A percentile compares a stretch with the other conserved stretches of the same genome.
Evolutionary conservation across 2,329 filamentous ascomycete species (phyloP).

Genomic region (Ascochyta pisi): DNA sequence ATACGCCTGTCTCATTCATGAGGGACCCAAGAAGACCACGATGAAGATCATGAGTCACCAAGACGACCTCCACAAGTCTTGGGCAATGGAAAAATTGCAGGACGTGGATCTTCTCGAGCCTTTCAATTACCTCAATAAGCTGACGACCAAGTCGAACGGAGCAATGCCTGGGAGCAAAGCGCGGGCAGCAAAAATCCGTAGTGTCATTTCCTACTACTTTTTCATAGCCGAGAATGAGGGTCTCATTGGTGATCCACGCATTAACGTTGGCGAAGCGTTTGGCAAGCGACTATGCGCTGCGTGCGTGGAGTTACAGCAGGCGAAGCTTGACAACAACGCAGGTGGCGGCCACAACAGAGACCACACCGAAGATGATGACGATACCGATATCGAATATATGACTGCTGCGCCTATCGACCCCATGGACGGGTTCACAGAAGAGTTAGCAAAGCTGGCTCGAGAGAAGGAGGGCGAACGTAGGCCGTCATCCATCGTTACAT

Average conservation of each 20-base stretch:
- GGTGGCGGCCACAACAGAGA: too few relatives aligned
- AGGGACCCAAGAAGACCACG: not conserved
- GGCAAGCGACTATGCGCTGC: slow-evolving; percentile 3
- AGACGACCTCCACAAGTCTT: not conserved
- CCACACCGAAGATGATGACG: not conserved
- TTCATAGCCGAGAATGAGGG: slow-evolving; percentile 22
- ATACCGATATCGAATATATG: not conserved
- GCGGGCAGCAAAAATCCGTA: slow-evolving; percentile 12
- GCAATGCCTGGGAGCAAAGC: not conserved
- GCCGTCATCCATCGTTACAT: not conserved
- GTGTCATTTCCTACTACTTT: slow-evolving; percentile 20
- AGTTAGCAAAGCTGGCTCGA: not conserved
- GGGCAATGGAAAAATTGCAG: not conserved
- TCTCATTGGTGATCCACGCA: slow-evolving; percentile 3
- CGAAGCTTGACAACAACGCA: not conserved
- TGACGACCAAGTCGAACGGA: not conserved
- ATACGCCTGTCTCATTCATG: slow-evolving; percentile 3
- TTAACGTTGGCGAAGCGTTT: not conserved
- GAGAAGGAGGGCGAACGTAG: not conserved
- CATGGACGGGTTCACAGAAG: not conserved
- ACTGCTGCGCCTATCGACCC: not conserved
- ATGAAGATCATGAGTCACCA: slow-evolving; percentile 5
- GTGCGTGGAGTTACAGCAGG: slow-evolving; percentile 2
- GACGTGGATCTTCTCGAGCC: not conserved
- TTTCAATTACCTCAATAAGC: slow-evolving; percentile 5